A percentile compares a stretch with the other conserved stretches of the same genome.
These are phyloP conservation scores for Nidula niveotomentosa DNA, from an alignment of 1,284 basidiomycete genomes.

Conservation along the genomic window DNA sequence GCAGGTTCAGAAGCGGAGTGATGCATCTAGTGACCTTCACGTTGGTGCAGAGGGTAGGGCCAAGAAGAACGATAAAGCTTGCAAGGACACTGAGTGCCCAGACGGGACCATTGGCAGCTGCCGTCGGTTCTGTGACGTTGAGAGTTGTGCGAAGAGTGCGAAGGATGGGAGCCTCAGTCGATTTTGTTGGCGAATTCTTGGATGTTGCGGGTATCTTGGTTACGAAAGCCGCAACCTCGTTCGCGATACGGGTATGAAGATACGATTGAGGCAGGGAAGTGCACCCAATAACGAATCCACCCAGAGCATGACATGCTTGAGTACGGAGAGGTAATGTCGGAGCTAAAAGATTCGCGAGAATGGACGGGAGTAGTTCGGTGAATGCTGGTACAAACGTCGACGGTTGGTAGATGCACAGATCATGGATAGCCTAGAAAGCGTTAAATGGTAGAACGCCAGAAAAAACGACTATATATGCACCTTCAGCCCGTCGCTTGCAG, in stretches of 20 bases:
- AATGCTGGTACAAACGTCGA: conserved; percentile 65
- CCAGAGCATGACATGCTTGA: conserved; percentile 72
- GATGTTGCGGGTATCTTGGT: conserved; percentile 29
- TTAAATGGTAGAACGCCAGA: conserved; percentile 8
- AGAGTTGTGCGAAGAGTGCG: conserved; percentile 67
- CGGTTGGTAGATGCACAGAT: conserved; percentile 62
- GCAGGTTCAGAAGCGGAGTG: conserved; percentile 47
- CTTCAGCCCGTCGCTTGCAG: conserved; percentile 71
- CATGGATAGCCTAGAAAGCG: conserved; percentile 63
- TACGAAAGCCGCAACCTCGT: conserved; percentile 43
- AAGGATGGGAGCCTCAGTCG: conserved; percentile 49
- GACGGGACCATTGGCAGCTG: conserved; percentile 69
- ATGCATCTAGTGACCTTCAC: conserved; percentile 44
- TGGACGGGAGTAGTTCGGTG: conserved; percentile 53
- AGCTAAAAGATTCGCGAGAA: conserved; percentile 63
- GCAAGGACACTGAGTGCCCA: conserved; percentile 71
- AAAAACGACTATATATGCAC: conserved; percentile 29
- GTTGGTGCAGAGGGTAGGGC: conserved; percentile 49
- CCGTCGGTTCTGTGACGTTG: conserved; percentile 45
- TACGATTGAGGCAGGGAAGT: conserved; percentile 43
- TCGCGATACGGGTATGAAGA: conserved; percentile 52
- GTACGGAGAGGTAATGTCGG: conserved; percentile 59
- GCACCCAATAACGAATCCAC: conserved; percentile 59
- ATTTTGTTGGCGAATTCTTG: conserved; percentile 20
- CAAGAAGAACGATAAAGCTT: conserved; percentile 59